Base-by-base conservation (phyloP, 306 rosid genomes). In the Malus sylvestris region DNA sequence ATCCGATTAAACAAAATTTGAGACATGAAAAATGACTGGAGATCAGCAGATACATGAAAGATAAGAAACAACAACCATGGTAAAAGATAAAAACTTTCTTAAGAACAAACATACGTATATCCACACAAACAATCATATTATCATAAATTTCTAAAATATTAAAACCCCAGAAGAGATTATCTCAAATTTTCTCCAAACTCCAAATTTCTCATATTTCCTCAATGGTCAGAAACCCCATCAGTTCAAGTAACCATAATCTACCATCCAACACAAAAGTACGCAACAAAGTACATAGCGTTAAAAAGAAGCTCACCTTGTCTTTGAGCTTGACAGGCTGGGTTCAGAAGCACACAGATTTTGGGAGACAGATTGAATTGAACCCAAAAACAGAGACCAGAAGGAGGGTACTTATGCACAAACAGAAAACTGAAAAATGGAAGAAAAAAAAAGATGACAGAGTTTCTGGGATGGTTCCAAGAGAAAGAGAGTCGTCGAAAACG, bases 401-500 rank as follows among this genome's bases (percentile, higher is more conserved):
- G 45, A 42, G 9, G 42, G 42, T 38, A 9, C 64, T 64, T 45
- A 64, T 2, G 27, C 38, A 13, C n/a, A 13, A 71, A 30, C 27
- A 1, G n/a, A 20, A 42, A 44, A 44, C 0, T 8, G 55, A 3
- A 77, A 61, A 14, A 14, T 6, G 18, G 42, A 27, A 29, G 1
- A 20, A 29, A 9, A 68, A 33, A 35, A 35, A 35, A 1, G 35
- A 1, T 68, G 29, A 27, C 30, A 53, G 8, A 11, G 3, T 52
- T 72, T 66, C 75, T 38, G n/a, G 72, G 85, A 49, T 40, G 72
- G 78, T 78, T 77, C 82, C 68, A 20, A 68, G 44, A 16, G 13
- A 59, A 35, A 70, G 72, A 67, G 53, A 74, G 83, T 71, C 69
- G 85, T 82, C 71, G 86, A 81, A 82, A 80, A 79, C 85, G 84